phyloP scores from a whole-genome alignment of 768 basidiomycete species.

The Termitomyces sp. region DNA sequence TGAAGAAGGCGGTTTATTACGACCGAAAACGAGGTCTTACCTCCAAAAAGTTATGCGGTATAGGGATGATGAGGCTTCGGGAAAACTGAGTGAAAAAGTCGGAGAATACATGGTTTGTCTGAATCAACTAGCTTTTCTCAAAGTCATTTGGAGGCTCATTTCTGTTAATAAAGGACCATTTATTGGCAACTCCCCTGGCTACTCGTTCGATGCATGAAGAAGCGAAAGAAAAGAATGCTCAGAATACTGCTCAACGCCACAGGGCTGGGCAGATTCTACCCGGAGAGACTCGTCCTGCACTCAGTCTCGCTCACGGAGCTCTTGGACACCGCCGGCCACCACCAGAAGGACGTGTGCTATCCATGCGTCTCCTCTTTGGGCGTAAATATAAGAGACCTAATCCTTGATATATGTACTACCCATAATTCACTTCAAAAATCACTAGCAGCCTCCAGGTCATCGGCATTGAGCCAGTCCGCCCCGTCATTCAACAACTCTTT shows the following conservation, averaged over 20 bases:
- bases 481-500: slow-evolving; percentile 35
- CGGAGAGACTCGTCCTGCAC: slow-evolving; percentile 53
- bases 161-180: slow-evolving; percentile 46
- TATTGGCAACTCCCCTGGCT: slow-evolving; percentile 63
- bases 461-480: slow-evolving; percentile 50
- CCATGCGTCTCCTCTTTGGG: slow-evolving; percentile 28
- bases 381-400: slow-evolving; percentile 24
- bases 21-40: slow-evolving; percentile 70
- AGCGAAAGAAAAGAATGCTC: slow-evolving; percentile 30
- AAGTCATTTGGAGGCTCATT: background rate
- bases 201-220: slow-evolving; percentile 43
- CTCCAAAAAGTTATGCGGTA: slow-evolving; percentile 70
- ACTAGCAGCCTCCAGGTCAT: slow-evolving; percentile 42
- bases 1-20: slow-evolving; percentile 40
- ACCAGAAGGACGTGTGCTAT: slow-evolving; percentile 21
- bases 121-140: background rate
- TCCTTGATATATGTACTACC: slow-evolving; percentile 6
- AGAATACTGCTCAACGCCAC: slow-evolving; percentile 25
- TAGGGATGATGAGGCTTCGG: slow-evolving; percentile 41
- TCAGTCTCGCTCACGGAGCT: slow-evolving; percentile 52
- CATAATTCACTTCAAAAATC: slow-evolving; percentile 21
- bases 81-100: slow-evolving; percentile 52
- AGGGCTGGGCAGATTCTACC: slow-evolving; percentile 56
- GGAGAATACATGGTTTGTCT: slow-evolving; percentile 61
- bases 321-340: slow-evolving; percentile 30